Percentiles rank a stretch among this genome's conserved stretches.
Evolutionary conservation across 345 rosid genomes (phyloP).

Genomic region (Leavenworthia alabamica): DNA sequence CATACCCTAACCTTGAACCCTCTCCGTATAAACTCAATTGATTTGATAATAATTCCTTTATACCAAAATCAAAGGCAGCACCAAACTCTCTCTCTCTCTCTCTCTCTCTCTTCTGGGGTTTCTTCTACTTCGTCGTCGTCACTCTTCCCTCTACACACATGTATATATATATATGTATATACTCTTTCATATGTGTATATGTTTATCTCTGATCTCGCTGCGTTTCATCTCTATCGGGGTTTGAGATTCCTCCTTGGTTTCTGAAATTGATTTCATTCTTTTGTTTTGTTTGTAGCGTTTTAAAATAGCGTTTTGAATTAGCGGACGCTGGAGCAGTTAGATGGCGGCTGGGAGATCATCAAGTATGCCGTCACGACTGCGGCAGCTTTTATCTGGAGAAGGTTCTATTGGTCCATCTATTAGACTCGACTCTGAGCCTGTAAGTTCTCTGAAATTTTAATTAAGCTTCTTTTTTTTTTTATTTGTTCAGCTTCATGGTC

Average conservation of each 20-base stretch:
- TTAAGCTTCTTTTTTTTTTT: neutral
- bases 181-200: neutral
- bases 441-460: constrained; percentile 33
- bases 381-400: constrained; percentile 88
- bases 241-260: neutral
- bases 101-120: neutral
- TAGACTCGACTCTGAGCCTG: constrained; percentile 80
- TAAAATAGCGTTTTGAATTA: constrained; percentile 31
- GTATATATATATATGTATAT: neutral
- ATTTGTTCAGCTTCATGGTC: neutral
- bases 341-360: constrained; percentile 86
- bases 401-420: constrained; percentile 65
- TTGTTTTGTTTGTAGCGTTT: constrained; percentile 10
- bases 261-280: constrained; percentile 6
- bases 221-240: neutral
- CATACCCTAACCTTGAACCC: neutral
- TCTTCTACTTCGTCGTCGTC: neutral
- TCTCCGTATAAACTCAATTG: neutral
- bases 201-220: constrained; percentile 16
- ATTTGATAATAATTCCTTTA: neutral
- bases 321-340: constrained; percentile 33
- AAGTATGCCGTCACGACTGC: constrained; percentile 81
- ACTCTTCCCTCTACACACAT: neutral
- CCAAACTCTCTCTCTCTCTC: neutral
- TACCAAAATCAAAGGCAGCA: neutral